Conservation (phyloP, 2,329 filamentous ascomycete genomes). For the Hypocrella siamensis region DNA sequence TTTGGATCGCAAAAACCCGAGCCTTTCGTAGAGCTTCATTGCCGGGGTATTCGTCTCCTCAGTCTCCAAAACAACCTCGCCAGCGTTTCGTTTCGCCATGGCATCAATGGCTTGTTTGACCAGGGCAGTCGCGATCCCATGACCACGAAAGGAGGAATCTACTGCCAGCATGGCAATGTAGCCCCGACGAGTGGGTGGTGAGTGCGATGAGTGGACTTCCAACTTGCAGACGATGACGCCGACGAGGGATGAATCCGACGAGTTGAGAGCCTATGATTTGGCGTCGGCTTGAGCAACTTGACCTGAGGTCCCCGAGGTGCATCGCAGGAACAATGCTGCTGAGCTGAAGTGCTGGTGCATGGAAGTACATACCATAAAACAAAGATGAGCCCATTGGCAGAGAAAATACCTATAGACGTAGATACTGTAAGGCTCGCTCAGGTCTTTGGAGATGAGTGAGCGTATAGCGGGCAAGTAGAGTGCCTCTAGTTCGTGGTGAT, state of each 20-base stretch:
- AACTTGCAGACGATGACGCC: conserved; percentile 93
- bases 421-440: conserved; percentile 97
- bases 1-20: conserved; percentile 87
- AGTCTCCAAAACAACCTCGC: conserved; percentile 92
- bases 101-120: conserved; percentile 84
- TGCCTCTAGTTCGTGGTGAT: conserved; percentile 43
- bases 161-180: conserved; percentile 99
- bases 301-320: too few species aligned
- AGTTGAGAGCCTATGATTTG: conserved; percentile 41
- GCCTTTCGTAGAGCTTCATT: conserved; percentile 79
- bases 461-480: conserved; percentile 72
- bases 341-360: too few species aligned
- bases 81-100: conserved; percentile 71
- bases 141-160: conserved; percentile 59
- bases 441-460: conserved; percentile 83
- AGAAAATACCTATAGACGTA: conserved; percentile 98
- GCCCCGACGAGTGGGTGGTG: conserved; percentile 56
- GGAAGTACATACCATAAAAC: conserved; percentile 58
- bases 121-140: conserved; percentile 74
- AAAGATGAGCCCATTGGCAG: conserved; percentile 95
- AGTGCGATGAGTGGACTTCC: conserved; percentile 75
- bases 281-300: too few species aligned
- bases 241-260: conserved; percentile 48
- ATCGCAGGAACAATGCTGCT: too few species aligned
- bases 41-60: conserved; percentile 85